Conservation (phyloP, 345 rosid genomes). For the Camelina sativa region DNA sequence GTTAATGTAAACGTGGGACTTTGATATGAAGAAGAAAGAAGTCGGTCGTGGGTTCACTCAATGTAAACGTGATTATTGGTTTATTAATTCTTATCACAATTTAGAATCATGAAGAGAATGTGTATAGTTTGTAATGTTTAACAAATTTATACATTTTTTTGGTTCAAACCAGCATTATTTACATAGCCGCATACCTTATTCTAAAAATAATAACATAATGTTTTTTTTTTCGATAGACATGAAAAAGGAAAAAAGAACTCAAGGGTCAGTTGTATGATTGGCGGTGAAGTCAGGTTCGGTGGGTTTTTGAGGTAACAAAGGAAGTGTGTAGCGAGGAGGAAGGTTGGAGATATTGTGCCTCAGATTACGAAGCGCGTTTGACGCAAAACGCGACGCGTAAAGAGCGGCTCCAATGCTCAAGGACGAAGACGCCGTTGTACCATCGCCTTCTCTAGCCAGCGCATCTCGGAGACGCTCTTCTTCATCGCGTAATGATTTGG, state of each 20-base stretch:
- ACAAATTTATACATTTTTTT: too few relatives aligned
- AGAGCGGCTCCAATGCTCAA: conserved; percentile 55
- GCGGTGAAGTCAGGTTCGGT: conserved; percentile 50
- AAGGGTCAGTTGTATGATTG: conserved; percentile 22
- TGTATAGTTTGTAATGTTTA: too few relatives aligned
- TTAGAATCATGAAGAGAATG: too few relatives aligned
- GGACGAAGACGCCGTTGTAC: conserved; percentile 25
- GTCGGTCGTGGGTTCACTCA: too few relatives aligned
- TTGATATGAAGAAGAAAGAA: too few relatives aligned
- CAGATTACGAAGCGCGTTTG: conserved; percentile 48
- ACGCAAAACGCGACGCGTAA: conserved; percentile 56
- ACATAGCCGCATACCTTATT: too few relatives aligned
- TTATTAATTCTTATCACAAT: too few relatives aligned
- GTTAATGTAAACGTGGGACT: too few relatives aligned
- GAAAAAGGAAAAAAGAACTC: background rate
- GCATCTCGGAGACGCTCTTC: conserved; percentile 47
- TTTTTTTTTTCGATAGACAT: too few relatives aligned
- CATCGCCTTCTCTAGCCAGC: conserved; percentile 40
- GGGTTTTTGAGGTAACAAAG: conserved; percentile 52
- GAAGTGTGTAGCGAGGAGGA: conserved; percentile 43
- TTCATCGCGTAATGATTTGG: conserved; percentile 38
- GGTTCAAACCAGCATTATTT: too few relatives aligned
- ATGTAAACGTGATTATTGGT: too few relatives aligned
- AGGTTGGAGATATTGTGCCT: conserved; percentile 38
- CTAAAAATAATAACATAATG: too few relatives aligned